Evolutionary conservation across 1,284 basidiomycete species (phyloP), one percentile per base, ranked within the genome.

Genomic region (Rhodofomes roseus): DNA sequence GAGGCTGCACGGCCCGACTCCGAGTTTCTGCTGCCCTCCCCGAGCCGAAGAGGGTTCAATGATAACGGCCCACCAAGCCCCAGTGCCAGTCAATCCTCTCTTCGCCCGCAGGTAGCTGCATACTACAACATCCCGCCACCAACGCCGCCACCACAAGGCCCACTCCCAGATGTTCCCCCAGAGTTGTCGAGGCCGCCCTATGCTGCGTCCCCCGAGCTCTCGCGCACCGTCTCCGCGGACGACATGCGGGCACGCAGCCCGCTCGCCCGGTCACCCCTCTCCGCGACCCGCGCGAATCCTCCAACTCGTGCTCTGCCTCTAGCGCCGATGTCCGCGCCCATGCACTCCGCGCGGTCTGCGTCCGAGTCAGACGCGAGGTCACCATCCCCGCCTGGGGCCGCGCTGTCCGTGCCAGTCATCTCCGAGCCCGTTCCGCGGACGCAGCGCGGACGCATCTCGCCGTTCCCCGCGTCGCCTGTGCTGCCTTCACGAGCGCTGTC

Each of bases 51-150:
- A 22, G 29, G 40, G n/a, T 60, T 58, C 29, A 37, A 57, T n/a
- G 44, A 46, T 2, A 36, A 34, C 46, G 25, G 23, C 16, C 57
- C 63, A 5, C 60, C 62, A 22, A 64, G 58, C 29, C 61, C 63
- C 6, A 31, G 41, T 27, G 54, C 37, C 27, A 37, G 34, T 27
- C 57, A 39, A 43, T 23, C 57, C 3, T 8, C 59, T 7, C 57
- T 60, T n/a, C 66, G 71, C 53, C 67, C 70, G 1, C 64, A 66
- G 52, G 65, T 67, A 9, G 69, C 81, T 4, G 76, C 77, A 1
- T 79, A 81, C 65, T 81, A 81, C 60, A 81, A 82, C 61, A 73
- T 84, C n/a, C 81, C 81, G 4, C 82, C 81, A 0, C 81, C 81
- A 8, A 83, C 78, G 60, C 82, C 82, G 4, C 81, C 83, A 0